Conservation (phyloP, 2,329 filamentous ascomycete genomes). For the Alternaria triticimaculans region DNA sequence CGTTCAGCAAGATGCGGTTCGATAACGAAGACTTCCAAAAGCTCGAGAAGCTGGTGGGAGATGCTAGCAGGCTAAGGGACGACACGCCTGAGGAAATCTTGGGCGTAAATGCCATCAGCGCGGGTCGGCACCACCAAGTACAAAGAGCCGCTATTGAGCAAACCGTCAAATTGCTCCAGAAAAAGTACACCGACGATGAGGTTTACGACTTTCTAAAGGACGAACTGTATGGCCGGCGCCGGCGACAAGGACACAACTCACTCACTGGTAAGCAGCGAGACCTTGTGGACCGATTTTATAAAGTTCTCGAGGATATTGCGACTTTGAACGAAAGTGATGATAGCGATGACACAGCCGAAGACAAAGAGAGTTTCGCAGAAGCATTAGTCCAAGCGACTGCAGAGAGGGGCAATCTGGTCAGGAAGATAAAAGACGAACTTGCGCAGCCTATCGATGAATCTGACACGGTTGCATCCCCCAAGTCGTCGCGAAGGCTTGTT, state of each 20-base stretch:
- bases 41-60: not conserved
- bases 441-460: not conserved
- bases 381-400: not conserved
- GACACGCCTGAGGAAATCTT: not conserved
- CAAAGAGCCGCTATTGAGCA: constrained; percentile 3
- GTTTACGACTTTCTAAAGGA: not conserved
- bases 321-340: not conserved
- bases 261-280: not conserved
- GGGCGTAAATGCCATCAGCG: not conserved
- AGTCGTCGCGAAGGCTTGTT: not conserved
- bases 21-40: not conserved
- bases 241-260: not conserved
- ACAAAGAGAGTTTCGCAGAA: not conserved
- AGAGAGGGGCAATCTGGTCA: not conserved
- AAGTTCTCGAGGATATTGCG: not conserved
- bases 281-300: not conserved
- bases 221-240: not conserved
- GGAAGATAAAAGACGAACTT: constrained; percentile 5
- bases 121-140: not conserved
- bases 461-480: not conserved
- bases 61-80: not conserved
- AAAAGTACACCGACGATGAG: not conserved
- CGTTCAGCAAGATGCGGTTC: constrained; percentile 24
- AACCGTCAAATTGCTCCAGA: not conserved
- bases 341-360: not conserved